Conservation (phyloP, 805 yeast species). For the Candida easanensis region DNA sequence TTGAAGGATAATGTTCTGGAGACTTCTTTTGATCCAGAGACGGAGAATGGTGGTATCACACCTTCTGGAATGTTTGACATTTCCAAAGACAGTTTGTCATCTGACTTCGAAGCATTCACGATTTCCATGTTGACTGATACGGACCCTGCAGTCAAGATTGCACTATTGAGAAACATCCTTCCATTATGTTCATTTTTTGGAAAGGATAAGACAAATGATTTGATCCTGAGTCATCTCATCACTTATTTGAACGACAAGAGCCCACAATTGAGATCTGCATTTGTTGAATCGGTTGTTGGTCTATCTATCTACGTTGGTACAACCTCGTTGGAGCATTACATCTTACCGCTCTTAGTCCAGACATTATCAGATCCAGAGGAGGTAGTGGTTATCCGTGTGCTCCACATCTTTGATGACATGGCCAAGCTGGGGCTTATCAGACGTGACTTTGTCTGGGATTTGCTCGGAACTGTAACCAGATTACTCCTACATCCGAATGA, state of each 20-base stretch:
- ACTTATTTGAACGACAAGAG: slow-evolving; percentile 85
- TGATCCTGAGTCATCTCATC: slow-evolving; percentile 84
- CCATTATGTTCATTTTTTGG: slow-evolving; percentile 83
- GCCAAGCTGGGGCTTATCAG: slow-evolving; percentile 55
- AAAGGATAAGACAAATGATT: slow-evolving; percentile 81
- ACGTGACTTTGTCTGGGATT: slow-evolving; percentile 50
- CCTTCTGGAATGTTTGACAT: slow-evolving; percentile 33
- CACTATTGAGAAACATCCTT: slow-evolving; percentile 67
- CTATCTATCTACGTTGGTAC: slow-evolving; percentile 81
- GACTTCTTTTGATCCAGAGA: slow-evolving; percentile 42
- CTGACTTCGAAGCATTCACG: slow-evolving; percentile 63
- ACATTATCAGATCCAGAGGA: slow-evolving; percentile 84
- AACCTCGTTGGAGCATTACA: slow-evolving; percentile 79
- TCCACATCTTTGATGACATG: slow-evolving; percentile 56
- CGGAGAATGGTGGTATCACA: slow-evolving; percentile 37
- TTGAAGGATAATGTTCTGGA: slow-evolving; percentile 38
- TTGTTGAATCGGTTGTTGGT: slow-evolving; percentile 68
- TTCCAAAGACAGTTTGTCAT: slow-evolving; percentile 43
- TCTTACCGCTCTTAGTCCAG: slow-evolving; percentile 81
- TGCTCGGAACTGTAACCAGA: slow-evolving; percentile 48
- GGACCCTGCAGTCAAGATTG: slow-evolving; percentile 61
- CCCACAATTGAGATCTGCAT: slow-evolving; percentile 61
- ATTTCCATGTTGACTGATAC: slow-evolving; percentile 67
- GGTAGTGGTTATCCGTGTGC: slow-evolving; percentile 67
- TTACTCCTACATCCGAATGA: slow-evolving; percentile 82